Evolutionary conservation across 2,329 filamentous ascomycete genomes (phyloP).

Genomic region (Xylogone sp.): DNA sequence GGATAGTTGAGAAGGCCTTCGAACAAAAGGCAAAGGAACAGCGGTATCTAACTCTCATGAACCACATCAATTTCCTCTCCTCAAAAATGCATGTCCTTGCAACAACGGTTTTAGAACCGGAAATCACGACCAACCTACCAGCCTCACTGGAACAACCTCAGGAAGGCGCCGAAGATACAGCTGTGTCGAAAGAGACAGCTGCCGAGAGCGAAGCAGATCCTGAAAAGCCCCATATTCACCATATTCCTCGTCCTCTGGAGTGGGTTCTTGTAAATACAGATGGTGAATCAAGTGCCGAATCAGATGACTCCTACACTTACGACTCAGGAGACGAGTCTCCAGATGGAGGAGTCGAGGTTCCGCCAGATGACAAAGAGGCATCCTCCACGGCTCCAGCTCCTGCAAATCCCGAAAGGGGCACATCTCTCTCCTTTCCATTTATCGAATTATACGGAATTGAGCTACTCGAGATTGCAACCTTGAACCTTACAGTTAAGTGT

Average conservation of each 20-base stretch:
- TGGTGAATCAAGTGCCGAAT: slow-evolving; percentile 42
- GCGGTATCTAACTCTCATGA: slow-evolving; percentile 61
- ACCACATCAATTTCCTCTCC: slow-evolving; percentile 70
- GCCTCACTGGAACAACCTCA: background rate
- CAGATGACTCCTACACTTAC: slow-evolving; percentile 42
- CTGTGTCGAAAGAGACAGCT: slow-evolving; percentile 14
- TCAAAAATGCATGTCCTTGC: slow-evolving; percentile 68
- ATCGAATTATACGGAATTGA: slow-evolving; percentile 76
- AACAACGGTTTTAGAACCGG: slow-evolving; percentile 41
- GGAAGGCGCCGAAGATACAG: slow-evolving; percentile 6
- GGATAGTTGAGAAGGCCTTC: slow-evolving; percentile 63
- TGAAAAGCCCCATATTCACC: slow-evolving; percentile 62
- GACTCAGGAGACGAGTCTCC: slow-evolving; percentile 34
- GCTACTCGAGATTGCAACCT: slow-evolving; percentile 62
- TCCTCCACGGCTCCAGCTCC: slow-evolving; percentile 5
- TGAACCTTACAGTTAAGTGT: slow-evolving; percentile 73
- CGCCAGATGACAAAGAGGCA: slow-evolving; percentile 32
- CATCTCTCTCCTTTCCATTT: slow-evolving; percentile 74
- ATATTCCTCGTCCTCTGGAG: slow-evolving; percentile 74
- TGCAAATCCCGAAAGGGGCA: slow-evolving; percentile 55
- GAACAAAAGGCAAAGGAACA: slow-evolving; percentile 52
- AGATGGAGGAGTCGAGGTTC: slow-evolving; percentile 37
- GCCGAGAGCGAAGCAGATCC: slow-evolving; percentile 21
- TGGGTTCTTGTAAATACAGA: slow-evolving; percentile 52
- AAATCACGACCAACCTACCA: slow-evolving; percentile 2